Base-by-base conservation (phyloP, 176 grass and related monocot species). In the Avena sativa region DNA sequence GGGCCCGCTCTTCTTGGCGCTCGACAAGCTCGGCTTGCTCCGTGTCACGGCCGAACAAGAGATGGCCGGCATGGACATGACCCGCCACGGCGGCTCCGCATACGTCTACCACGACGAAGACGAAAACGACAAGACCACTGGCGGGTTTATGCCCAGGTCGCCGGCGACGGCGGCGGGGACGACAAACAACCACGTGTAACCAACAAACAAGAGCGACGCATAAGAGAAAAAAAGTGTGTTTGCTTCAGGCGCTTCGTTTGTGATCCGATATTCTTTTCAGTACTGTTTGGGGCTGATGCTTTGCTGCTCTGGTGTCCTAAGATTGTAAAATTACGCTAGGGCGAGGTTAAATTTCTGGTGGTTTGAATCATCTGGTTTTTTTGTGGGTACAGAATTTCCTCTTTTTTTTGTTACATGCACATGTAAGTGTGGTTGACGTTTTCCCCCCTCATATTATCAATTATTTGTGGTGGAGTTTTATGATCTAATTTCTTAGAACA, bases 61-160 rank as follows among this genome's bases (percentile, higher is more conserved):
- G 91, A 78, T 81, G 86, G 36, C 89, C 13, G 95, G 95, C 34
- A 98, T 98, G 95, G 95, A 98, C 83, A 46, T 74, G 15, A 98
- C 95, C 1, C 12, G 88, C 1, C 95, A 98, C 88, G 95, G 95
- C 17, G 93, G 95, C 3, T 79, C 77, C 40, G 95, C 91, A 0
- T 97, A 97, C 80, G 91, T 87, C 36, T 98, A 98, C 93, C 79
- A 93, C 76, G 93, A 98, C 79, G 93, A 93, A 25, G 93, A 92
- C 52, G 62, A 84, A 14, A 11, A 23, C 79, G 90, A 91, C 64
- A 86, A 40, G 90, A 30, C 83, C 43, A 82, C 76, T 23, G 91
- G 80, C 12, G 76, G 67, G 5, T 93, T 93, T 86, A 79, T 82
- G 85, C 91, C 89, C 84, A 85, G 15, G 88, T 87, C 88, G 77